Conservation (phyloP, 2,329 filamentous ascomycete species). For the Aspergillus aculeatinus region DNA sequence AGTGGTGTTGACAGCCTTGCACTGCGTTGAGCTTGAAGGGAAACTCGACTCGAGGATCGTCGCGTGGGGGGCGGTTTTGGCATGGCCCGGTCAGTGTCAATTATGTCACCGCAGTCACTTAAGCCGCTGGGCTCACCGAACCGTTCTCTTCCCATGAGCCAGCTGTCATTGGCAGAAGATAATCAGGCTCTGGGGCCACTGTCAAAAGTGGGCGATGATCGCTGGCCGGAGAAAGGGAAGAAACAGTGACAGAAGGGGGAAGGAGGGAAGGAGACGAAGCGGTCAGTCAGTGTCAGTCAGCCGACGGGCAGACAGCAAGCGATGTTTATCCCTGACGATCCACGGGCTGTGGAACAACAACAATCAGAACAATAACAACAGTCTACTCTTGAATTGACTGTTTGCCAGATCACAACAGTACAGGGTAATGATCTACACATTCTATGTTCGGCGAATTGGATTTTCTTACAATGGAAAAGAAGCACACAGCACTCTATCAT, state of each 20-base stretch:
- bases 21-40: neutral
- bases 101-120: neutral
- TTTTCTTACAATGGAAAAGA: neutral
- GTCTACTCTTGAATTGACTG: neutral
- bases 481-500: neutral
- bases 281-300: neutral
- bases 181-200: neutral
- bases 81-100: neutral
- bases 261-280: neutral
- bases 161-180: neutral
- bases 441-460: neutral
- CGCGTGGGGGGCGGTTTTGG: neutral
- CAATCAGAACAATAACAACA: neutral
- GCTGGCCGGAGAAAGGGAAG: neutral
- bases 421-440: neutral
- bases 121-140: neutral
- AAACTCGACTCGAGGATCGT: constrained; percentile 1
- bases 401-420: neutral
- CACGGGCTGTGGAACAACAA: neutral
- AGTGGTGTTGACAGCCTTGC: neutral
- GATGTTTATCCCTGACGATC: neutral
- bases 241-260: neutral
- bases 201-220: constrained; percentile 7
- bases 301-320: no score
- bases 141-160: neutral